These are phyloP conservation scores for Sphaerulina musiva DNA, from an alignment of 2,329 filamentous ascomycete species.

Conservation along the genomic window DNA sequence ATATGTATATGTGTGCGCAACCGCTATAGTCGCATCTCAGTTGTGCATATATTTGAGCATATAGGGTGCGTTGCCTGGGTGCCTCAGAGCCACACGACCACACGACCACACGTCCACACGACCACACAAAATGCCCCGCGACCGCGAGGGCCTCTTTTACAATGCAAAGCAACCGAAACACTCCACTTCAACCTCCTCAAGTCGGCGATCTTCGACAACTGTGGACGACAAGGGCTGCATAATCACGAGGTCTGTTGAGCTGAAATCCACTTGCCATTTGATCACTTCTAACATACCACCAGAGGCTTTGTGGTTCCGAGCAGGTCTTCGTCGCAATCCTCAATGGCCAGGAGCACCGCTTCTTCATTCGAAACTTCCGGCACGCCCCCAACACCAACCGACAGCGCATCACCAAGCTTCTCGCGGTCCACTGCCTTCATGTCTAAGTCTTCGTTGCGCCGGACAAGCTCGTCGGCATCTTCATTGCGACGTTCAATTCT, in stretches of 20 bases:
- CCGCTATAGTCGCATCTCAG: conserved; percentile 2
- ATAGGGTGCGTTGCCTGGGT: background rate
- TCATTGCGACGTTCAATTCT: conserved; percentile 11
- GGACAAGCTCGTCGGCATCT: conserved; percentile 4
- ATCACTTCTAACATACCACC: background rate
- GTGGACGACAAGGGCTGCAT: conserved; percentile 20
- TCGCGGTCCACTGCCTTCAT: conserved; percentile 3
- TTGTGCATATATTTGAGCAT: conserved; percentile 1
- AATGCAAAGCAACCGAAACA: conserved; percentile 13
- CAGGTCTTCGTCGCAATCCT: conserved; percentile 16
- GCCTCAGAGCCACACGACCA: background rate
- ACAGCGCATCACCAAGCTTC: conserved; percentile 8
- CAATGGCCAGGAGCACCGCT: conserved; percentile 9
- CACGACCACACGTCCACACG: too few species aligned
- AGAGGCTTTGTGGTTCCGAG: conserved; percentile 20
- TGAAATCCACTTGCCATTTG: background rate
- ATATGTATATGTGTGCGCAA: background rate
- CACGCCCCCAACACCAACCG: conserved; percentile 15
- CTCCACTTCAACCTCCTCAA: conserved; percentile 7
- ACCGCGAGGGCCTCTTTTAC: conserved; percentile 15
- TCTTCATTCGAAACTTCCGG: conserved; percentile 10
- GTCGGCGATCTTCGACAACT: conserved; percentile 16
- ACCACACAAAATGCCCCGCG: background rate
- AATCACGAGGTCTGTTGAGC: conserved; percentile 8
- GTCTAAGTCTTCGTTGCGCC: background rate